Base-by-base conservation (phyloP, 441 rosid genomes). In the Raphanus hybrid region DNA sequence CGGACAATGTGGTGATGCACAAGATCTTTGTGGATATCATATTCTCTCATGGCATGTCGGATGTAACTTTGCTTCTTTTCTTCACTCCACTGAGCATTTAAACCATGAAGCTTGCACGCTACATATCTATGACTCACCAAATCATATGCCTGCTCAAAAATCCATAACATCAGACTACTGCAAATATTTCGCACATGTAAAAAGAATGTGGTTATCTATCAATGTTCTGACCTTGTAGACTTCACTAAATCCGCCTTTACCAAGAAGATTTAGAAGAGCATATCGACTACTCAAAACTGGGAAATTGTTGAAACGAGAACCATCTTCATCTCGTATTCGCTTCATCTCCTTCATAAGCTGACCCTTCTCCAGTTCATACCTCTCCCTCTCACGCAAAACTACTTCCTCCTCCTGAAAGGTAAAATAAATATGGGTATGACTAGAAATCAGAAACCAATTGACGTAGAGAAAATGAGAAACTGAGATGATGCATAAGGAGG, bases 191-290 rank as follows among this genome's bases (percentile, higher is more conserved):
- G 66, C 63, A 80, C 73, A 75, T 54, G 35, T 72, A 71, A 66
- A 64, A 7, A 80, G 63, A 59, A 57, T 70, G 65, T 43, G 71
- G 71, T 29, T 41, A 68, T 39, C 61, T 61, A 26, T 66, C 68
- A 68, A 75, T 83, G 66, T 80, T 85, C 97, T 86, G 86, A 96
- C 99, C 99, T 96, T 96, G 76, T 91, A 96, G 81, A 96, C 99
- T 89, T 96, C 99, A 80, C 99, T 96, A 79, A 96, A 96, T 82
- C 99, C 99, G 55, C 99, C 99, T 85, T 90, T 94, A 14, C 99
- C 99, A 78, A 96, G 97, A 80, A 96, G 99, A 77, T 96, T 96
- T 75, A 96, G 71, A 71, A 96, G 98, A 70, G 99, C 93, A 84
- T 92, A 96, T 77, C 98, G 84, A 70, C 82, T 83, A 80, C 90